Evolutionary conservation across 805 yeast genomes (phyloP), one percentile per base, ranked within the genome.

Genomic region (Clavispora carvajalis): DNA sequence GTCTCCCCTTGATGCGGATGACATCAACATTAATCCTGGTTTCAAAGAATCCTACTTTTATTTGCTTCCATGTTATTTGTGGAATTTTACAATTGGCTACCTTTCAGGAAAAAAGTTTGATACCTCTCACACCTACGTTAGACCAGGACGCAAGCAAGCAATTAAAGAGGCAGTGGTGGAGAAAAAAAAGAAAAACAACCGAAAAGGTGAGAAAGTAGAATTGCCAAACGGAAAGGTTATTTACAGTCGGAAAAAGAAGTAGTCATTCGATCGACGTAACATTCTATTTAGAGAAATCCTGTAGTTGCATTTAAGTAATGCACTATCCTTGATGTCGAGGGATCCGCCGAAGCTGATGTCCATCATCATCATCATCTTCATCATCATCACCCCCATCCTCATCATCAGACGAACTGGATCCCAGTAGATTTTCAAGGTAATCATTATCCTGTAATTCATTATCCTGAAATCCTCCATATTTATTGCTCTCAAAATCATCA

Each of bases 221-320:
- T 62, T 80, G 44, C 82, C 83, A 8, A 80, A 80, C 52, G 86
- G 86, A 1, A 79, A 79, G 53, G 76, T 76, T 9, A 67, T 77
- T 13, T 67, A 65, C 40, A 60, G 40, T 19, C 46, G 55, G 4
- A 51, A 46, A 21, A 44, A 44, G 37, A 40, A 45, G 11, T 44
- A 41, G 31, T 18, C 5, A 13, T 15, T n/a, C n/a, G n/a, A n/a
- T n/a, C n/a, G n/a, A n/a, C n/a, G n/a, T n/a, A n/a, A n/a, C n/a
- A n/a, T n/a, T n/a, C n/a, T n/a, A n/a, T n/a, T n/a, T n/a, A n/a
- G n/a, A n/a, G n/a, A n/a, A n/a, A n/a, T n/a, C n/a, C n/a, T n/a
- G n/a, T n/a, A n/a, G n/a, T n/a, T n/a, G n/a, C n/a, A n/a, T n/a
- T n/a, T n/a, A n/a, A 46, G 40, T 36, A 46, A 17, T 45, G 39